Conservation (phyloP, 345 rosid genomes). For the Salix suchowensis region DNA sequence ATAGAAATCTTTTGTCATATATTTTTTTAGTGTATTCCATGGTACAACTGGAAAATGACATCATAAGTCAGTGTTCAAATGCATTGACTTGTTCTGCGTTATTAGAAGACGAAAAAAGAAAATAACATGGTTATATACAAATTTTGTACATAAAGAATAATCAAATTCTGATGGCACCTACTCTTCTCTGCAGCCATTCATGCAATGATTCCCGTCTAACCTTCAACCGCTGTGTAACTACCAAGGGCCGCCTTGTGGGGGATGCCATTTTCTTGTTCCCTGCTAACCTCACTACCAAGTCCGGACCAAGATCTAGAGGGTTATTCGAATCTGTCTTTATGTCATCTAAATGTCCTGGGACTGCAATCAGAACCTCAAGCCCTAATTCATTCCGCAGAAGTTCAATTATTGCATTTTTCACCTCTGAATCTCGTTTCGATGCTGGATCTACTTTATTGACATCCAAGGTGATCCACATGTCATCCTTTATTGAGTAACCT, state of each 20-base stretch:
- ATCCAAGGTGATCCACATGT: constrained; percentile 67
- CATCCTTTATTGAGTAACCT: constrained; percentile 67
- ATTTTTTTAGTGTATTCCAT: background rate
- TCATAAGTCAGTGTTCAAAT: background rate
- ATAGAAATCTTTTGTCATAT: background rate
- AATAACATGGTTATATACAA: background rate
- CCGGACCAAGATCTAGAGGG: constrained; percentile 11
- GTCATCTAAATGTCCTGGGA: constrained; percentile 19
- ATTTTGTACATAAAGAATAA: constrained; percentile 8
- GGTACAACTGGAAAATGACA: background rate
- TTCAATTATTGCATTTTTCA: constrained; percentile 48
- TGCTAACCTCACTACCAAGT: constrained; percentile 18
- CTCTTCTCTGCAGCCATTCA: constrained; percentile 55
- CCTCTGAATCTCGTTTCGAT: constrained; percentile 30
- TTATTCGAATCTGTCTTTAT: constrained; percentile 3
- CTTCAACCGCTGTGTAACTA: constrained; percentile 51
- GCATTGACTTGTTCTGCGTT: background rate
- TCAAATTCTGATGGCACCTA: constrained; percentile 24
- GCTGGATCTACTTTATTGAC: constrained; percentile 22
- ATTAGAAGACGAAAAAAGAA: background rate
- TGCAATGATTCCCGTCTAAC: constrained; percentile 60
- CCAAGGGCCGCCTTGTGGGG: constrained; percentile 62
- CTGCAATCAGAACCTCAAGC: constrained; percentile 48
- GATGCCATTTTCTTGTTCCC: constrained; percentile 28
- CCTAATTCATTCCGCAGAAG: constrained; percentile 66